Evolutionary conservation across 2,329 filamentous ascomycete genomes (phyloP).

Genomic region (Penicillium sp.): DNA sequence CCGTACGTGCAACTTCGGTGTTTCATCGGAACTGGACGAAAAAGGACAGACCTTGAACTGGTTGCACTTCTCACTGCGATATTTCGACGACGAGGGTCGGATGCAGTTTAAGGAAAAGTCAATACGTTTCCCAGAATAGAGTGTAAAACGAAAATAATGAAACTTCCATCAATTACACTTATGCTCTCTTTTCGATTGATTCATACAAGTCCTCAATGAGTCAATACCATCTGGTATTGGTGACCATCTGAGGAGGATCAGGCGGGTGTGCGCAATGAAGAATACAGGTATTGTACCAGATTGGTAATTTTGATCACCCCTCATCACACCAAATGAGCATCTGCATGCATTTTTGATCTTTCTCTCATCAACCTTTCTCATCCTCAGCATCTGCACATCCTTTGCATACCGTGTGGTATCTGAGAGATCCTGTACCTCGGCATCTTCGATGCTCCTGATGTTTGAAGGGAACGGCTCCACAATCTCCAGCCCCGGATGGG

Average conservation of each 20-base stretch:
- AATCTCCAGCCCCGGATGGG: conserved; percentile 2
- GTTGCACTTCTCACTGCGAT: conserved; percentile 13
- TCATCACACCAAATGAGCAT: not conserved
- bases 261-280: not conserved
- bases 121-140: conserved; percentile 6
- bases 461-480: conserved; percentile 10
- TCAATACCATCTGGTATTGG: not conserved
- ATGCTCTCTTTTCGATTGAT: too few species aligned
- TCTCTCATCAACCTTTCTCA: not conserved
- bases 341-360: not conserved
- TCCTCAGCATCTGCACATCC: not conserved
- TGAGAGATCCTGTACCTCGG: not conserved
- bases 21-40: conserved; percentile 10
- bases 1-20: conserved; percentile 14
- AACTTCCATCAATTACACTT: not conserved
- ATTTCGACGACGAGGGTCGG: conserved; percentile 5
- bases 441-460: not conserved
- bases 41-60: conserved; percentile 7
- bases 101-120: conserved; percentile 7
- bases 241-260: not conserved
- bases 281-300: conserved; percentile 1
- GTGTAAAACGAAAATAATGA: not conserved
- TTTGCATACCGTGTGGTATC: not conserved
- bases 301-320: conserved; percentile 10
- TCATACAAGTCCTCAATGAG: too few species aligned